Conservation (phyloP, 495 filamentous ascomycete genomes). For the Elasticomyces elasticus region DNA sequence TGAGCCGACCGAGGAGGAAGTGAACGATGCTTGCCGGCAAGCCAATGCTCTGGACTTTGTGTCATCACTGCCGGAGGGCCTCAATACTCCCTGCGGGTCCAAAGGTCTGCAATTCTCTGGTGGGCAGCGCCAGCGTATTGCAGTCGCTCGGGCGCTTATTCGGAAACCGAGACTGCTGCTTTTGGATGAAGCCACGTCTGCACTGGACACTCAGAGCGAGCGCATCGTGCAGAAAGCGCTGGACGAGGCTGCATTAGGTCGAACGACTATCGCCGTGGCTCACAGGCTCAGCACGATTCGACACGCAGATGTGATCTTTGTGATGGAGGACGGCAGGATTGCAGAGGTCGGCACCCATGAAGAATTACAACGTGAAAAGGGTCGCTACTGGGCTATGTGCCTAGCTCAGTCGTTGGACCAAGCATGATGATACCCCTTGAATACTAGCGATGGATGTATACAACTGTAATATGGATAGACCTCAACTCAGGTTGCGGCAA, state of each 20-base stretch:
- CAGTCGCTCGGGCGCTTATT: conserved; percentile 67
- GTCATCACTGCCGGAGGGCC: conserved; percentile 46
- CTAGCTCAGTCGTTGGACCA: conserved; percentile 17
- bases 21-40: conserved; percentile 46
- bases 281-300: conserved; percentile 47
- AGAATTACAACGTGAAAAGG: conserved; percentile 38
- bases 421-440: background rate
- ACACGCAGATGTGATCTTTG: conserved; percentile 45
- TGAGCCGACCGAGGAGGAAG: conserved; percentile 38
- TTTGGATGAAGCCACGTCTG: conserved; percentile 69
- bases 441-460: background rate
- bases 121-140: conserved; percentile 66
- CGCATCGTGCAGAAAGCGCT: conserved; percentile 60
- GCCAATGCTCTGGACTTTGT: conserved; percentile 58
- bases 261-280: conserved; percentile 66
- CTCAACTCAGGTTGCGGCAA: no score
- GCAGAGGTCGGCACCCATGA: conserved; percentile 44
- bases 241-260: conserved; percentile 45
- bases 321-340: conserved; percentile 36
- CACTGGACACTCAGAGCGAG: conserved; percentile 67
- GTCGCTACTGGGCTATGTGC: conserved; percentile 45
- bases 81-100: conserved; percentile 51
- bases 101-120: conserved; percentile 59
- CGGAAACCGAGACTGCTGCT: conserved; percentile 60
- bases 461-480: no score